Evolutionary conservation across 2,329 filamentous ascomycete species (phyloP), one percentile per base, ranked within the genome.

Genomic region (Lanzia echinophila): DNA sequence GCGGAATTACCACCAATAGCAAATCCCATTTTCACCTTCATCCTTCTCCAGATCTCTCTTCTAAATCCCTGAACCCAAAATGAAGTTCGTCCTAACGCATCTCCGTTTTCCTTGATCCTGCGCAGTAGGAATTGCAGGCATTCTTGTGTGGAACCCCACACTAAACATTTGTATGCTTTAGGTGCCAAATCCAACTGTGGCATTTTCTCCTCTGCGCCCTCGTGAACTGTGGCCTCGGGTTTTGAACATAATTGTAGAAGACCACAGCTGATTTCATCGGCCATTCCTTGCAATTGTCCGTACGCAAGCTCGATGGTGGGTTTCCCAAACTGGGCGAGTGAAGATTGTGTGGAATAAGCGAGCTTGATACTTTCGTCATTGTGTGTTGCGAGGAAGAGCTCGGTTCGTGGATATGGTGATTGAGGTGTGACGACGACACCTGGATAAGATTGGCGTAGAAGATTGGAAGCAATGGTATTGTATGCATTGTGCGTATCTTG

Each of bases 251-350:
- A 70, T 66, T 28, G 24, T 28, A 62, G 32, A 2, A 62, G 31
- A 10, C 54, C 76, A 66, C 79, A 83, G 68, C 86, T 90, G 53
- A 96, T 82, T 67, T 96, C 90, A 63, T 96, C 91, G 1, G 91
- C 91, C 91, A 96, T 96, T 48, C 90, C 90, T 73, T 91, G 87
- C 1, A 96, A 79, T 72, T 95, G 90, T 7, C 87, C 86, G 68
- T 87, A 89, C 2, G 73, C 72, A 4, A 77, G 68, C 47, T 76
- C 71, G 1, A 68, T 68, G 7, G 38, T 41, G 5, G 38, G 38
- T 7, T 20, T 11, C 8, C 38, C 38, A 11, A 20, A 19, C 10
- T 20, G 17, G 15, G 19, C 12, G 6, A 17, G 58, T 3, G 45
- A 32, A n/a, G 52, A 57, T 34, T 78, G 72, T 28, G 82, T 71